Conservation (phyloP, 139 green algal genomes). For the Prasinococcaceae sp. region DNA sequence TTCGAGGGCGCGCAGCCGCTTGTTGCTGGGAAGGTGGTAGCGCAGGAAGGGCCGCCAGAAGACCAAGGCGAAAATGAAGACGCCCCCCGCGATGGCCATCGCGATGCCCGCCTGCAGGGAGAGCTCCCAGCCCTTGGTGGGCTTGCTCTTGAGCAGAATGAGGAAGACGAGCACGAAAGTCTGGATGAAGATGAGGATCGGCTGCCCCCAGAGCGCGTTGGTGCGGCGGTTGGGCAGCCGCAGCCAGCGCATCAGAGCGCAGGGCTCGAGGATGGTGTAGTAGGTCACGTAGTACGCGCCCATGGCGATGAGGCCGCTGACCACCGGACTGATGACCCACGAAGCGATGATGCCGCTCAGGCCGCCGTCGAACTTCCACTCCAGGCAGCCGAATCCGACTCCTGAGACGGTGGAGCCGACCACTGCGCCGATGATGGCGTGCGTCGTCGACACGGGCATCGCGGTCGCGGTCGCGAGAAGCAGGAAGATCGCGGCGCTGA, state of each 20-base stretch:
- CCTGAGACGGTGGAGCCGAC: conserved; percentile 10
- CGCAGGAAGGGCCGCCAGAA: too few relatives aligned
- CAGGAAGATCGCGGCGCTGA: conserved; percentile 27
- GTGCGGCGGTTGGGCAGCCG: neutral
- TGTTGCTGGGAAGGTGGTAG: too few relatives aligned
- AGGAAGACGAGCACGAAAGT: conserved; percentile 8
- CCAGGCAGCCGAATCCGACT: conserved; percentile 1
- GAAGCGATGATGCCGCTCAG: conserved; percentile 9
- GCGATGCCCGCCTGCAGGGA: neutral
- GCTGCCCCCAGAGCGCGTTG: neutral
- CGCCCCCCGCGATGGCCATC: neutral
- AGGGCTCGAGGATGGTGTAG: neutral
- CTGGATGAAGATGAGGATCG: neutral
- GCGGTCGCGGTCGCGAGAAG: conserved; percentile 23
- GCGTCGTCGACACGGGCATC: conserved; percentile 34
- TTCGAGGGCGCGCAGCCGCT: too few relatives aligned
- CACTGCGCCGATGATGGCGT: conserved; percentile 18
- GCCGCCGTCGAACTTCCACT: conserved; percentile 8
- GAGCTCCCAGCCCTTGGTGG: neutral
- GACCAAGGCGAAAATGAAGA: neutral
- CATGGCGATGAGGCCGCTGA: conserved; percentile 8
- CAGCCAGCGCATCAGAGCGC: too few relatives aligned
- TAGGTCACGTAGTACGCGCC: conserved; percentile 9
- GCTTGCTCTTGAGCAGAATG: conserved; percentile 10
- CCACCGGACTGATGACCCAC: conserved; percentile 13